Percentiles rank a stretch among this genome's conserved stretches.
Evolutionary conservation across 2,329 filamentous ascomycete species (phyloP).

Genomic region (Neocucurbitaria cava): DNA sequence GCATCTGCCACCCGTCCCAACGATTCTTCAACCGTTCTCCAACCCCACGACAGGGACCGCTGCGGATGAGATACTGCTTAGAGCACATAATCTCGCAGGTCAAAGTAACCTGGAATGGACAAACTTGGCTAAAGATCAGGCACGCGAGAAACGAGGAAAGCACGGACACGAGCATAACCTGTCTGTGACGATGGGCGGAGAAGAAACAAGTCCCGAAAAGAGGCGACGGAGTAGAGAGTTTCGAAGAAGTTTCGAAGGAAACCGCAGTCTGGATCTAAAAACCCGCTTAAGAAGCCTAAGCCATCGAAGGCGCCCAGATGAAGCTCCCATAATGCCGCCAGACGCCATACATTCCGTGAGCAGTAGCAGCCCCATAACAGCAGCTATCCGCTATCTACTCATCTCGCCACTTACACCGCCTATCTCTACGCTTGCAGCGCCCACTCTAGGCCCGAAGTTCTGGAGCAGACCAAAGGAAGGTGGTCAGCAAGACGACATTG

Average conservation of each 20-base stretch:
- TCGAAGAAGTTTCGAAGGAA: constrained; percentile 38
- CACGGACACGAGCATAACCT: constrained; percentile 26
- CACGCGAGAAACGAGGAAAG: constrained; percentile 38
- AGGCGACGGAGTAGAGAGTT: constrained; percentile 53
- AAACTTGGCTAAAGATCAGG: constrained; percentile 26
- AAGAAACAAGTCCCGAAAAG: constrained; percentile 52
- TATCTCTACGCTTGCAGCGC: constrained; percentile 46
- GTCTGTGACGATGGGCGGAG: constrained; percentile 53
- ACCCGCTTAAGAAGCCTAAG: constrained; percentile 37
- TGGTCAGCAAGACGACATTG: constrained; percentile 22
- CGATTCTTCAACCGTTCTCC: constrained; percentile 67
- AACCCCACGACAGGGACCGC: constrained; percentile 62
- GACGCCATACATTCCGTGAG: constrained; percentile 1
- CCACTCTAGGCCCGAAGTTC: constrained; percentile 36
- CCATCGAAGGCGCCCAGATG: constrained; percentile 24
- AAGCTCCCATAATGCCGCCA: constrained; percentile 10
- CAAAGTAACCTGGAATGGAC: constrained; percentile 63
- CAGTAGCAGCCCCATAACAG: constrained; percentile 25
- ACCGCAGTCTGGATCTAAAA: constrained; percentile 46
- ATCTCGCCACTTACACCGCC: constrained; percentile 57
- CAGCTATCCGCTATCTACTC: constrained; percentile 50
- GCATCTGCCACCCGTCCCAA: constrained; percentile 67
- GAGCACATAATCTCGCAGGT: constrained; percentile 71
- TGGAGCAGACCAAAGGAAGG: constrained; percentile 29
- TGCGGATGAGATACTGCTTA: constrained; percentile 72